Evolutionary conservation across 768 basidiomycete genomes (phyloP).

Genomic region (Agaricus bisporus): DNA sequence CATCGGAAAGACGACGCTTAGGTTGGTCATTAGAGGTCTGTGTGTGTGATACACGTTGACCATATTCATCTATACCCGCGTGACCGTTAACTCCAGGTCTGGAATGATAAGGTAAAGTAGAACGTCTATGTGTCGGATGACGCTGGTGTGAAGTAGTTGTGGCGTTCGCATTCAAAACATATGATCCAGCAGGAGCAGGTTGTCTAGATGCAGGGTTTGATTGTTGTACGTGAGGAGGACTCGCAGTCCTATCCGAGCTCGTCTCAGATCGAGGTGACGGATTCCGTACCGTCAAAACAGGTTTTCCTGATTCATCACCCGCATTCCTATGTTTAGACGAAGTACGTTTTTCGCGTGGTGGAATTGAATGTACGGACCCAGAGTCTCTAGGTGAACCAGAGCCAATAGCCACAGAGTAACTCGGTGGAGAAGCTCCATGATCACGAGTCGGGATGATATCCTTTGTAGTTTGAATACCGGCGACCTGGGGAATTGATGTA

Average conservation of each 20-base stretch:
- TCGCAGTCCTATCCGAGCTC: conserved; percentile 3
- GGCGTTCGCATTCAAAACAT: background rate
- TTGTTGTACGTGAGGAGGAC: background rate
- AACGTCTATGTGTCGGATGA: background rate
- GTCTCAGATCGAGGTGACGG: conserved; percentile 2
- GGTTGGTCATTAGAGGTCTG: conserved; percentile 19
- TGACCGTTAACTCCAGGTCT: conserved; percentile 18
- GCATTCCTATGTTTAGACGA: background rate
- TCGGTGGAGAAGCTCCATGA: background rate
- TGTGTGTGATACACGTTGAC: conserved; percentile 5
- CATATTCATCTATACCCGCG: conserved; percentile 6
- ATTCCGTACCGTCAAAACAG: conserved; percentile 5
- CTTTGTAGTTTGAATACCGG: background rate
- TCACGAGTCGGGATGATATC: background rate
- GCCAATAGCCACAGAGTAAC: background rate
- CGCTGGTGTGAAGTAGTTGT: background rate
- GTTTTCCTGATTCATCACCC: background rate
- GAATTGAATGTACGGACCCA: background rate
- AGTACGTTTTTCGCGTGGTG: background rate
- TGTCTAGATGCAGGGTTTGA: background rate
- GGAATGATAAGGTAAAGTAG: conserved; percentile 7
- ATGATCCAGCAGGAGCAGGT: background rate
- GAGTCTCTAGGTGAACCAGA: background rate
- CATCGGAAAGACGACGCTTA: conserved; percentile 42
- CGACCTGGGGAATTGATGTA: background rate